Conservation (phyloP, 768 basidiomycete species). For the Lactarius tabidus region DNA sequence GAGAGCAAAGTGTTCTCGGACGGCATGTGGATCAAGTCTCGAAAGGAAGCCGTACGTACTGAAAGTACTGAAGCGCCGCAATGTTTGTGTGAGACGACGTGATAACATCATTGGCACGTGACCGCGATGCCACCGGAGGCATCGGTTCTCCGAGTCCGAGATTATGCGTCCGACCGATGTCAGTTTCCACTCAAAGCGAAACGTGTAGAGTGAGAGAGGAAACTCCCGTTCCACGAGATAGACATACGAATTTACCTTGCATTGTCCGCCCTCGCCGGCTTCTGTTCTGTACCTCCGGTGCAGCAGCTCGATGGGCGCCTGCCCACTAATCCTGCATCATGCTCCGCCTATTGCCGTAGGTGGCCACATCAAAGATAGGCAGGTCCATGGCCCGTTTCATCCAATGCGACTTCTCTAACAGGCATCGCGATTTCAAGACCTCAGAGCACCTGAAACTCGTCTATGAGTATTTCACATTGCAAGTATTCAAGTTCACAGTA, state of each 20-base stretch:
- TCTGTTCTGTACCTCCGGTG: background rate
- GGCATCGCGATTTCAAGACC: background rate
- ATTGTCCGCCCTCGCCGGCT: background rate
- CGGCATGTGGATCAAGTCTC: constrained; percentile 2
- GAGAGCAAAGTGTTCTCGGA: background rate
- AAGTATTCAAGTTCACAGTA: background rate
- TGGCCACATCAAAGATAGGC: background rate
- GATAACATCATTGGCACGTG: background rate
- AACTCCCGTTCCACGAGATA: background rate
- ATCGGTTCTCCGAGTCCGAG: background rate
- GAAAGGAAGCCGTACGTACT: background rate
- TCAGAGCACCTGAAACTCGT: background rate
- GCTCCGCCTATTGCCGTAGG: background rate
- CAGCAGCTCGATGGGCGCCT: background rate
- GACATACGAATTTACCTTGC: background rate
- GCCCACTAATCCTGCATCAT: background rate
- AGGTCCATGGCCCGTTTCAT: background rate
- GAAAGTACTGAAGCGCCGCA: background rate
- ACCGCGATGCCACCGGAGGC: background rate
- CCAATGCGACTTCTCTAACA: background rate
- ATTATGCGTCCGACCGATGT: background rate
- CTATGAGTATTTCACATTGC: background rate
- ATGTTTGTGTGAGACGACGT: background rate
- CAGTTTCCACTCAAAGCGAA: background rate
- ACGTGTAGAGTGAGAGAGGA: background rate